These are phyloP conservation scores for Hypoxylon crocopeplum DNA, from an alignment of 495 filamentous ascomycete species.

Conservation along the genomic window DNA sequence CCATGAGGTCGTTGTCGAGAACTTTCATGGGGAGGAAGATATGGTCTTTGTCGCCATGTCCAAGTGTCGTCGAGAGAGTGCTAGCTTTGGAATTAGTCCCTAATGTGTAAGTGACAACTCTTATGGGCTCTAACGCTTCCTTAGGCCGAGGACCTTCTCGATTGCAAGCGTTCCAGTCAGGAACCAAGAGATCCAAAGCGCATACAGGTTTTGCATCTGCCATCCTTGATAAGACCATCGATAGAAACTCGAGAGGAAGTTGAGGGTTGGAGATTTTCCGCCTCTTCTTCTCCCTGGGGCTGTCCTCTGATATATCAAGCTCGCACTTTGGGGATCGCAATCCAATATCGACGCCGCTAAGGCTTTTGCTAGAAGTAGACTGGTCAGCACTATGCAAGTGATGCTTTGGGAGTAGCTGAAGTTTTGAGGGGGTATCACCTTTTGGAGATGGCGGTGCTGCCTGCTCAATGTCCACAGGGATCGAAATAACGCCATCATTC, in stretches of 20 bases:
- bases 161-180: slow-evolving; percentile 31
- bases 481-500: neutral
- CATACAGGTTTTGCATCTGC: slow-evolving; percentile 12
- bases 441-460: neutral
- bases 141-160: slow-evolving; percentile 2
- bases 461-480: neutral
- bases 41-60: slow-evolving; percentile 11
- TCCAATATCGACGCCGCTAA: neutral
- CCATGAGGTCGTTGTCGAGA: slow-evolving; percentile 2
- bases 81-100: neutral
- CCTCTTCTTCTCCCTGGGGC: neutral
- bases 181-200: slow-evolving; percentile 29
- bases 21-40: slow-evolving; percentile 20
- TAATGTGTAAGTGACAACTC: slow-evolving; percentile 28
- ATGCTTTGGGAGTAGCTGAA: neutral
- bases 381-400: neutral
- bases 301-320: neutral
- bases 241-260: slow-evolving; percentile 24
- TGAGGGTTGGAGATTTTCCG: neutral
- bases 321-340: neutral
- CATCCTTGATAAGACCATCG: slow-evolving; percentile 3
- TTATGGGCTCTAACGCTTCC: neutral
- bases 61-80: slow-evolving; percentile 3
- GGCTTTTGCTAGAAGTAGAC: neutral
- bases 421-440: neutral